Evolutionary conservation across 2,329 filamentous ascomycete species (phyloP).

Genomic region (Sporothrix inflata): DNA sequence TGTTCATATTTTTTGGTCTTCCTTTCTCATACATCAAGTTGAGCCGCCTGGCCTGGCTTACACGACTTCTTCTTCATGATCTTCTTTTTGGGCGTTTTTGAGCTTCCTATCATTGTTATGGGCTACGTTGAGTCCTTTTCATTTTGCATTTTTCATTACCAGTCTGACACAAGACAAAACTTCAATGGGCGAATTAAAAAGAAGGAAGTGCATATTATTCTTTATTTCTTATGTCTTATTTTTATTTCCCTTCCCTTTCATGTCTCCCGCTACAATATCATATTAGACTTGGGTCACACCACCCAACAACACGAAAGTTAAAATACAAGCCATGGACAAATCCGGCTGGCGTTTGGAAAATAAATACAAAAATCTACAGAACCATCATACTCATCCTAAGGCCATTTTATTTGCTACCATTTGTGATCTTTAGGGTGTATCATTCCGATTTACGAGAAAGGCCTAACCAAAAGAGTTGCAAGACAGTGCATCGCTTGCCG

Average conservation of each 20-base stretch:
- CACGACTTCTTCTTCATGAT: not conserved
- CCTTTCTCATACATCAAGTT: conserved; percentile 6
- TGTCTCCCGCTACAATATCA: conserved; percentile 8
- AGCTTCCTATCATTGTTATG: not conserved
- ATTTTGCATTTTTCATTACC: not conserved
- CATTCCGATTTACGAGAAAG: not conserved
- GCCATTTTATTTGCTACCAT: not conserved
- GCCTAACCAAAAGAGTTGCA: not conserved
- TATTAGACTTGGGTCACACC: conserved; percentile 21
- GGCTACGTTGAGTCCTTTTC: not conserved
- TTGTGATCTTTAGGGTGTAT: not conserved
- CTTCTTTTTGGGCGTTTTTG: not conserved
- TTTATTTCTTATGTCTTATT: not conserved
- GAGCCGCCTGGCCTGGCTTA: not conserved
- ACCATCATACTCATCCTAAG: not conserved
- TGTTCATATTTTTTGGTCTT: conserved; percentile 15
- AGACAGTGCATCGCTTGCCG: not conserved
- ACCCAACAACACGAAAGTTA: conserved; percentile 9
- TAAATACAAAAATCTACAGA: not conserved
- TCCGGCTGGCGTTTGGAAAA: conserved; percentile 16
- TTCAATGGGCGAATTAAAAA: conserved; percentile 1
- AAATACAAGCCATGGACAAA: not conserved
- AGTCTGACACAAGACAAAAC: not conserved
- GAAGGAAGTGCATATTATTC: not conserved
- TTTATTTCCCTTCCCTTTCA: not conserved